Base-by-base conservation (phyloP, 768 basidiomycete species). In the Agaricus subrufescens region DNA sequence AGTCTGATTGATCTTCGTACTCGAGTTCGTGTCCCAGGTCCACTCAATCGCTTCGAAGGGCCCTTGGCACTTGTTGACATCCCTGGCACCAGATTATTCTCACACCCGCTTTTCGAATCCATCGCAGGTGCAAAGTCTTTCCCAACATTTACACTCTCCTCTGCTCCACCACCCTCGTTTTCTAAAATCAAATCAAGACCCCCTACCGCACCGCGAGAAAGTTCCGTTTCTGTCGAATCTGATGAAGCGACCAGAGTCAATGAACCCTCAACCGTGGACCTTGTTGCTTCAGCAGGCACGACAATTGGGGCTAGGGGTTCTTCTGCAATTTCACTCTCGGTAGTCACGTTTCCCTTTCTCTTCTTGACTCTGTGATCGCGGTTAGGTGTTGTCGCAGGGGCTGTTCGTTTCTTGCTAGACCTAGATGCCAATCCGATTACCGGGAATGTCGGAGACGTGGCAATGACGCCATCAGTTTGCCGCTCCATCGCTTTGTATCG, bases 301-400 rank as follows among this genome's bases (percentile, higher is more conserved):
- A 47, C 19, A 14, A 40, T 25, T 38, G 27, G 39, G 47, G 26
- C 53, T 34, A 38, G 47, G 48, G 5, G 46, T 34, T 34, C 34
- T 34, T 34, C 34, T 8, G 31, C 53, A 31, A 38, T 37, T 37
- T 4, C 46, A n/a, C 26, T 27, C n/a, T 39, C 46, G 47, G 54
- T 11, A 25, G 11, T 55, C 54, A n/a, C 15, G n/a, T 31, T 2
- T n/a, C n/a, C 40, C 29, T 30, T 62, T 29, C 37, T 45, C 52
- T 54, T 62, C 50, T 58, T 62, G 11, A 26, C 25, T 48, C 30
- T 50, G 45, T 25, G 50, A 37, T 57, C 48, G 25, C 60, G 54
- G 46, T 48, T 30, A 54, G 29, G 50, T 40, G 27, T 29, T 34
- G 56, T 30, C 27, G 54, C 19, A 23, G 56, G 46, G 23, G 52